Percentiles rank a stretch among this genome's conserved stretches.
These are phyloP conservation scores for Arachis monticola DNA, from an alignment of 331 rosid species.

Conservation along the genomic window DNA sequence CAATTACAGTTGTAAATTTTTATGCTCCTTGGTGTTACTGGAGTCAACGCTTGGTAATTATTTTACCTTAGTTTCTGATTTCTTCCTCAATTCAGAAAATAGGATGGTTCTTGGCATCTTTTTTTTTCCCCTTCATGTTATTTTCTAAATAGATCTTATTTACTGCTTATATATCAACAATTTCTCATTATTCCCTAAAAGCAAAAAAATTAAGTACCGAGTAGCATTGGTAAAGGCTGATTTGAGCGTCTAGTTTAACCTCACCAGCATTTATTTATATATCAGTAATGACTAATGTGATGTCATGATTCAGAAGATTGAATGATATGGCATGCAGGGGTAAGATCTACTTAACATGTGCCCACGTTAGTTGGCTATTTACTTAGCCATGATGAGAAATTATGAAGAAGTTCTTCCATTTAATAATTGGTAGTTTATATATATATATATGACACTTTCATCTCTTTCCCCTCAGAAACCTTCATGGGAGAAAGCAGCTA, in stretches of 20 bases:
- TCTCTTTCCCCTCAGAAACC: constrained; percentile 69
- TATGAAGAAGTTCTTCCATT: constrained; percentile 13
- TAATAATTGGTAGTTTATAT: constrained; percentile 17
- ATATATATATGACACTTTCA: constrained; percentile 23
- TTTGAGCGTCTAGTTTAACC: constrained; percentile 14
- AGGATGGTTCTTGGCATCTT: constrained; percentile 21
- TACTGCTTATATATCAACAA: constrained; percentile 7
- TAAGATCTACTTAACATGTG: not conserved
- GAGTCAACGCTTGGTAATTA: constrained; percentile 89
- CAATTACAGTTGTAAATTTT: constrained; percentile 72
- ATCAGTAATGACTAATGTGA: constrained; percentile 6
- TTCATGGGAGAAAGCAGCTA: constrained; percentile 94
- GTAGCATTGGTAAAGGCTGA: constrained; percentile 8
- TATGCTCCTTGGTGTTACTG: constrained; percentile 96
- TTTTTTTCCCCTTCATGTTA: not conserved
- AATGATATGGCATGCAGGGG: constrained; percentile 8
- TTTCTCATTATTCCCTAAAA: constrained; percentile 22
- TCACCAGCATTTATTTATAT: constrained; percentile 19
- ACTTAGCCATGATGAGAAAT: constrained; percentile 6
- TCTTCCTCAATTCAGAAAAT: constrained; percentile 16
- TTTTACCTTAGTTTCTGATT: constrained; percentile 23
- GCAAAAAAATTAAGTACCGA: not conserved
- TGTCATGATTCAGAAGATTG: constrained; percentile 12
- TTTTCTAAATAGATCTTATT: constrained; percentile 22
- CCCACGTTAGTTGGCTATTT: not conserved